A percentile compares a stretch with the other conserved stretches of the same genome.
Evolutionary conservation across 225 moss, liverwort and hornwort genomes (phyloP).

Genomic region (Thuidium tamariscinum): DNA sequence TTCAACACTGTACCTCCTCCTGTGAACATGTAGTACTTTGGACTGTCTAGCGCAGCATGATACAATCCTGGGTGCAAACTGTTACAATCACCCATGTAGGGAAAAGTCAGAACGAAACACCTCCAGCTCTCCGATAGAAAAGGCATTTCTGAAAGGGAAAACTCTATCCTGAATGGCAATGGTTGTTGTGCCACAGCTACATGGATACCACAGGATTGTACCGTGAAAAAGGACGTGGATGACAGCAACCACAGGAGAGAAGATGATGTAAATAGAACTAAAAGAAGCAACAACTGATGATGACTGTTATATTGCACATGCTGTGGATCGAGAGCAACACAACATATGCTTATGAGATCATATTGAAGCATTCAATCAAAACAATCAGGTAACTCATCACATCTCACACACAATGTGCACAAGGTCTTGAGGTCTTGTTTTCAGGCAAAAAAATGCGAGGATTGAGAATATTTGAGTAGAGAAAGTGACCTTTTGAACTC

Average conservation of each 20-base stretch:
- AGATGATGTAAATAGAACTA: not conserved
- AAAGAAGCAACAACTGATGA: not conserved
- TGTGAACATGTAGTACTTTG: constrained; percentile 82
- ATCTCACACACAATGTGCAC: not conserved
- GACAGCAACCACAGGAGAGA: not conserved
- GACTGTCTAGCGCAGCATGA: constrained; percentile 68
- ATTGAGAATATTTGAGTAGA: not conserved
- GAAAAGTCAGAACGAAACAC: not conserved
- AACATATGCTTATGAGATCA: not conserved
- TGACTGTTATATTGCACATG: not conserved
- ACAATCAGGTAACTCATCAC: not conserved
- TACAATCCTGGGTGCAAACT: constrained; percentile 75
- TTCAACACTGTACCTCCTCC: constrained; percentile 91
- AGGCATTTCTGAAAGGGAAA: not conserved
- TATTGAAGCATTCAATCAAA: not conserved
- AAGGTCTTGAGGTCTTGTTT: not conserved
- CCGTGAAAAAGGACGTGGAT: not conserved
- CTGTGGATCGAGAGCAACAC: not conserved
- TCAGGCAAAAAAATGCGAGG: not conserved
- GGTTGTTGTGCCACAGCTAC: not conserved
- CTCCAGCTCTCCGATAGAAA: not conserved
- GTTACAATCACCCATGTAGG: not conserved
- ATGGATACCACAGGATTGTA: not conserved
- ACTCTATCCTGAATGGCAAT: not conserved
- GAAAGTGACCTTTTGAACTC: constrained; percentile 60